Base-by-base conservation (phyloP, 1,284 basidiomycete species). In the Kalmanozyma brasiliensis region DNA sequence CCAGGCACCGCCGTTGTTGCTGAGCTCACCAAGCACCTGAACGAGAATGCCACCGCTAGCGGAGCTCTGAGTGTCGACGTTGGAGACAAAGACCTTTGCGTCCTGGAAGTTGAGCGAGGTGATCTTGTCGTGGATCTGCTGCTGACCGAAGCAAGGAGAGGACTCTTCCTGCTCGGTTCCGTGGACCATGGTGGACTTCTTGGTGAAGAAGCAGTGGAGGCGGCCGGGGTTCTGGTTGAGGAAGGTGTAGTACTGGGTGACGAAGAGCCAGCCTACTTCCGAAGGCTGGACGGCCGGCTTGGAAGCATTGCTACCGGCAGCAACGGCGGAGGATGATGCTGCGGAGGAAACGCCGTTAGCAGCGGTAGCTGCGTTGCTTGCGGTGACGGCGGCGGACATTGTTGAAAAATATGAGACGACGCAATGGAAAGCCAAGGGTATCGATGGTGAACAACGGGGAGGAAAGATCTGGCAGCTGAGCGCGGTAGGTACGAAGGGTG, bases 11-110 rank as follows among this genome's bases (percentile, higher is more conserved):
- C 91, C 90, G 61, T 88, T 88, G 78, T 89, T 88, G 63, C 91
- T 93, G 89, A 98, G 93, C 85, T 98, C 95, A 74, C 96, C 96
- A 77, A 98, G 93, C 82, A 98, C 96, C 85, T 98, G 94, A 83
- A 99, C 94, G 84, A 98, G 90, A 84, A 99, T 98, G 49, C 96
- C 96, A 63, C 92, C 92, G 74, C 91, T 90, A 57, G 92, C 91
- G 41, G 94, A 97, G 41, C 92, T 91, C 72, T 84, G 84, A 49
- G 77, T 76, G 78, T 85, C 84, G 72, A 84, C 83, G 69, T 82
- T 84, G 49, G 82, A 83, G 79, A 98, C 94, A 86, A 90, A 97
- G 76, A 97, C 95, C 84, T 97, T 98, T 88, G 93, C 95, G 83
- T 98, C 90, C 81, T 95, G 86, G 84, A 94, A 97, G 47, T 90